A percentile compares a stretch with the other conserved stretches of the same genome.
These are phyloP conservation scores for Dissoconium aciculare DNA, from an alignment of 2,329 filamentous ascomycete genomes.

Conservation along the genomic window DNA sequence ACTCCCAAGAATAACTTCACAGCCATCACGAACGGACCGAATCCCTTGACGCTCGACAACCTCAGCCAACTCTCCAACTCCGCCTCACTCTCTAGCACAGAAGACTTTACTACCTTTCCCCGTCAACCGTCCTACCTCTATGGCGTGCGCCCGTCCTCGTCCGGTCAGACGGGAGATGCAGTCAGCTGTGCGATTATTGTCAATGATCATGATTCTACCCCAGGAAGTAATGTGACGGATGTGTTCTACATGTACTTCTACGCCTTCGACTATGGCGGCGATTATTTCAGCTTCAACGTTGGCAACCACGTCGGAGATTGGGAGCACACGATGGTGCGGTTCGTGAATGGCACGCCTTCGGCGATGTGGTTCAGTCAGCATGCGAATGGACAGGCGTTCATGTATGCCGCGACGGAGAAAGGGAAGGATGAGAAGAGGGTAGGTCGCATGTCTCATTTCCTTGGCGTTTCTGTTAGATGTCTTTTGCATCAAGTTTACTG, in stretches of 20 bases:
- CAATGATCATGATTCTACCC: slow-evolving; percentile 43
- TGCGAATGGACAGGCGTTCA: slow-evolving; percentile 46
- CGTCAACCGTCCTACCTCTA: slow-evolving; percentile 30
- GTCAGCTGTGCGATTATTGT: slow-evolving; percentile 41
- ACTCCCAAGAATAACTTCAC: slow-evolving; percentile 25
- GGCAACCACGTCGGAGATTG: slow-evolving; percentile 45
- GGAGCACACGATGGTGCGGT: slow-evolving; percentile 55
- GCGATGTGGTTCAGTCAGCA: slow-evolving; percentile 51
- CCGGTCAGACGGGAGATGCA: slow-evolving; percentile 37
- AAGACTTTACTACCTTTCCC: slow-evolving; percentile 19
- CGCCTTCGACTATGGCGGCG: slow-evolving; percentile 40
- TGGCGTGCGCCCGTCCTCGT: slow-evolving; percentile 39
- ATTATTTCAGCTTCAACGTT: slow-evolving; percentile 16
- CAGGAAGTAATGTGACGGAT: slow-evolving; percentile 38
- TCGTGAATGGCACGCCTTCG: slow-evolving; percentile 39
- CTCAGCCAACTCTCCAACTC: slow-evolving; percentile 26
- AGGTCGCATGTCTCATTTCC: slow-evolving; percentile 2
- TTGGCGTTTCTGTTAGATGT: neutral
- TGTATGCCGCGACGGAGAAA: slow-evolving; percentile 41
- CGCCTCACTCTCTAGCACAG: slow-evolving; percentile 32
- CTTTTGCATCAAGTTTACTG: too few species aligned
- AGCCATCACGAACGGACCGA: slow-evolving; percentile 20
- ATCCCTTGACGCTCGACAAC: slow-evolving; percentile 29
- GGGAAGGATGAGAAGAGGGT: slow-evolving; percentile 32
- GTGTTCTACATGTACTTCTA: slow-evolving; percentile 49